phyloP scores from a whole-genome alignment of 2,329 filamentous ascomycete genomes.

The Colletotrichum theobromicola region DNA sequence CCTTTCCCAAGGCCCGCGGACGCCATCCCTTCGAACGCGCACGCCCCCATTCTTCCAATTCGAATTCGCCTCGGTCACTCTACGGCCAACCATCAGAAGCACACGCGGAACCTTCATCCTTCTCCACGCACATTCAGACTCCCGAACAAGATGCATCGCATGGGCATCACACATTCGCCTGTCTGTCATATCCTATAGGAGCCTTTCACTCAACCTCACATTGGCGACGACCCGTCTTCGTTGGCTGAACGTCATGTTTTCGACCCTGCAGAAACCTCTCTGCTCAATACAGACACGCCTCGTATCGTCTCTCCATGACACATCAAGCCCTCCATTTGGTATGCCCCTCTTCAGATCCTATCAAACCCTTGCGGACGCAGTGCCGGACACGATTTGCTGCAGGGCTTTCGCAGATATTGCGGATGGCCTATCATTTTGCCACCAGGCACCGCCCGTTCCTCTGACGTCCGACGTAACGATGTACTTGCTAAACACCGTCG shows the following conservation, averaged over 20 bases:
- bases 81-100: neutral
- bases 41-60: neutral
- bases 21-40: neutral
- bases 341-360: neutral
- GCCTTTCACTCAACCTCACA: neutral
- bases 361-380: neutral
- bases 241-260: neutral
- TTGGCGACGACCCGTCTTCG: neutral
- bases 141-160: neutral
- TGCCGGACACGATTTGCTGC: neutral
- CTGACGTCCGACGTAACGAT: neutral
- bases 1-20: neutral
- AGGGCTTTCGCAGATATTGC: neutral
- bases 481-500: neutral
- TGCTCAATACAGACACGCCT: neutral
- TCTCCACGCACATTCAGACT: neutral
- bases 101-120: neutral
- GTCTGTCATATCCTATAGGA: neutral
- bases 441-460: slow-evolving; percentile 9
- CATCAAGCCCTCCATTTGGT: neutral
- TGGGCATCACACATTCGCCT: neutral
- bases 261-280: neutral
- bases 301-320: neutral
- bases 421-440: slow-evolving; percentile 5
- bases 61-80: neutral